Conservation (phyloP, 768 basidiomycete genomes). For the Tremella yokohamensis region DNA sequence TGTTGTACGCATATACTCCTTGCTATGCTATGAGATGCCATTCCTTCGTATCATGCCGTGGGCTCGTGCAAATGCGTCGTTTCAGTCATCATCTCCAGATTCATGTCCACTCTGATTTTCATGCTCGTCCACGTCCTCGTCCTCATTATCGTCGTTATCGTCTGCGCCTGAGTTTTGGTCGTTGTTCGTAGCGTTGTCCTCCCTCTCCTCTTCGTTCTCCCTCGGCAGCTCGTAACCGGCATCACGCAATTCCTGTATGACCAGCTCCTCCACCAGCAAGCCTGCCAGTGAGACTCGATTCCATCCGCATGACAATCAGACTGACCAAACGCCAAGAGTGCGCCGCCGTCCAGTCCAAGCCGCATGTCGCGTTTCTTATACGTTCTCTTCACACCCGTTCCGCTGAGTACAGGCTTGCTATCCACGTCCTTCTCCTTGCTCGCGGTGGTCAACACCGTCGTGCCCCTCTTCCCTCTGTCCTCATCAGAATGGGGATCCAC, state of each 20-base stretch:
- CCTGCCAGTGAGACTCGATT: slow-evolving; percentile 2
- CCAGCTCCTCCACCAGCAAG: slow-evolving; percentile 7
- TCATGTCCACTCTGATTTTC: not conserved
- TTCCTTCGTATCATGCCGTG: not conserved
- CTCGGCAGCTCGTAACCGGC: not conserved
- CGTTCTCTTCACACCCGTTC: slow-evolving; percentile 5
- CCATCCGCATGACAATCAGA: not conserved
- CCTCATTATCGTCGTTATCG: not conserved
- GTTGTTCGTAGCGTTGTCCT: not conserved
- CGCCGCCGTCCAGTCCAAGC: slow-evolving; percentile 29
- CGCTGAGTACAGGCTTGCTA: not conserved
- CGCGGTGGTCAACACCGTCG: not conserved
- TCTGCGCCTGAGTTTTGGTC: not conserved
- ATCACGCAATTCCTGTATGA: slow-evolving; percentile 6
- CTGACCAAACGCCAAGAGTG: slow-evolving; percentile 34
- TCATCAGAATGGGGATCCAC: slow-evolving; percentile 6
- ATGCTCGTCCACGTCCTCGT: not conserved
- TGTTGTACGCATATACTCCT: not conserved
- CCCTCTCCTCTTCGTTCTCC: not conserved
- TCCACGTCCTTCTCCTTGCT: slow-evolving; percentile 10
- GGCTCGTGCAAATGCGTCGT: not conserved
- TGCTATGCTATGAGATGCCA: not conserved
- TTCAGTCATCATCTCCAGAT: not conserved
- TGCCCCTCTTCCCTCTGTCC: not conserved
- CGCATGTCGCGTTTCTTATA: slow-evolving; percentile 35